phyloP scores from a whole-genome alignment of 2,329 filamentous ascomycete genomes.

The Paecilomyces niveus region DNA sequence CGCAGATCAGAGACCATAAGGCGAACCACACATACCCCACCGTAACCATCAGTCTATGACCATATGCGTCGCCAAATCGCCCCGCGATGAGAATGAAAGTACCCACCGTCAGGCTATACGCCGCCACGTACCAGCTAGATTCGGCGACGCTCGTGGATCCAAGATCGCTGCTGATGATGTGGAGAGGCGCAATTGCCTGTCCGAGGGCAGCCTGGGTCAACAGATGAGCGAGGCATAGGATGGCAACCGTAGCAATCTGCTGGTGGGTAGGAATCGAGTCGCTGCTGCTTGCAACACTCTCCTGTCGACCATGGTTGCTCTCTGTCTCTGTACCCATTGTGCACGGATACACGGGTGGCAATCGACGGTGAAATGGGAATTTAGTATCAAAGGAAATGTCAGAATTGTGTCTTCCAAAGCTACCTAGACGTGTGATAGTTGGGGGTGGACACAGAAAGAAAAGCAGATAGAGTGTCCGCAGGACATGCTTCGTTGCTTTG shows the following conservation, averaged over 20 bases:
- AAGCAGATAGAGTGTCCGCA: background rate
- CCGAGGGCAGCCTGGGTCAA: slow-evolving; percentile 35
- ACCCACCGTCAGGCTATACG: slow-evolving; percentile 37
- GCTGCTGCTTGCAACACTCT: background rate
- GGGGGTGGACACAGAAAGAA: background rate
- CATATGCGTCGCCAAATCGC: slow-evolving; percentile 38
- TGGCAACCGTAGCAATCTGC: background rate
- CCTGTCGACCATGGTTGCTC: background rate
- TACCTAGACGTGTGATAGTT: background rate
- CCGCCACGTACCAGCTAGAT: slow-evolving; percentile 33
- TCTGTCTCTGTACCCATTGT: background rate
- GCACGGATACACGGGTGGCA: background rate
- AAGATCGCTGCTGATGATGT: slow-evolving; percentile 40
- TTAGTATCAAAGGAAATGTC: background rate
- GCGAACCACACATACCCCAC: slow-evolving; percentile 34
- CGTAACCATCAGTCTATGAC: slow-evolving; percentile 35
- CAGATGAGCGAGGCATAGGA: background rate
- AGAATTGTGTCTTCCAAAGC: background rate
- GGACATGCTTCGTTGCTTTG: background rate
- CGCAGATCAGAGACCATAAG: slow-evolving; percentile 34
- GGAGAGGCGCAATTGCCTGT: slow-evolving; percentile 39
- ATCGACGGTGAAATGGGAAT: background rate
- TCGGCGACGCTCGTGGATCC: slow-evolving; percentile 21
- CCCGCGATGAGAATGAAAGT: slow-evolving; percentile 41
- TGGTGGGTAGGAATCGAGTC: background rate